These are phyloP conservation scores for Lanmaoa rubissima DNA, from an alignment of 768 basidiomycete genomes.

Conservation along the genomic window DNA sequence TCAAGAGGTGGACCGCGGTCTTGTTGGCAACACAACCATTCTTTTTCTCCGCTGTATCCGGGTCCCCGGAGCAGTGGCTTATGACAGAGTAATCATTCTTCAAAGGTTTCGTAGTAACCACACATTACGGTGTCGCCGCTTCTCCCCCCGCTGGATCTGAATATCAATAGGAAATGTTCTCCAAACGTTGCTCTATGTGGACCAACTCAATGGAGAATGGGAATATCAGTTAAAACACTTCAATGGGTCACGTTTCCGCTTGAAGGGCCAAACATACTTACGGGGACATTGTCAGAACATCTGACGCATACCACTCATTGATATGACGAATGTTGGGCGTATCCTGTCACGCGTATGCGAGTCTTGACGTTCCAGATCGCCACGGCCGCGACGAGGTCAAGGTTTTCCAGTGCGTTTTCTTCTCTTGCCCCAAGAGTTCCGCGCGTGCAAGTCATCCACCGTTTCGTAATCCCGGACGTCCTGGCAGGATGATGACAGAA, in stretches of 20 bases:
- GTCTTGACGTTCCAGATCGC: background rate
- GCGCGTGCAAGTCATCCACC: background rate
- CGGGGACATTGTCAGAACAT: background rate
- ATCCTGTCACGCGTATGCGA: background rate
- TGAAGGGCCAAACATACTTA: background rate
- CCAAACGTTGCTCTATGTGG: background rate
- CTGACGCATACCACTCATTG: background rate
- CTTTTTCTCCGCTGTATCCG: background rate
- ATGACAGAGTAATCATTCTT: background rate
- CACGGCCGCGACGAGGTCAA: background rate
- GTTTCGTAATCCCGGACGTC: background rate
- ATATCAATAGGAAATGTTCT: background rate
- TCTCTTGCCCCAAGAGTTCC: background rate
- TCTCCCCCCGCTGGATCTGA: background rate
- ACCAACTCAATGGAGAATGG: too few species aligned
- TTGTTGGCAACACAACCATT: background rate
- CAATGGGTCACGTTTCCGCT: background rate
- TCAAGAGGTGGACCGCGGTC: background rate
- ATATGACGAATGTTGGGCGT: too few species aligned
- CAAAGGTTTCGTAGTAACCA: background rate
- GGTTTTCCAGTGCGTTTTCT: background rate
- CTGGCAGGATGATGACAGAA: background rate
- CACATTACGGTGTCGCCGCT: background rate
- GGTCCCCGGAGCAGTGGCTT: background rate
- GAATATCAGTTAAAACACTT: too few species aligned